phyloP scores from a whole-genome alignment of 305 asterid genomes.

The Stenogyne calaminthoides region DNA sequence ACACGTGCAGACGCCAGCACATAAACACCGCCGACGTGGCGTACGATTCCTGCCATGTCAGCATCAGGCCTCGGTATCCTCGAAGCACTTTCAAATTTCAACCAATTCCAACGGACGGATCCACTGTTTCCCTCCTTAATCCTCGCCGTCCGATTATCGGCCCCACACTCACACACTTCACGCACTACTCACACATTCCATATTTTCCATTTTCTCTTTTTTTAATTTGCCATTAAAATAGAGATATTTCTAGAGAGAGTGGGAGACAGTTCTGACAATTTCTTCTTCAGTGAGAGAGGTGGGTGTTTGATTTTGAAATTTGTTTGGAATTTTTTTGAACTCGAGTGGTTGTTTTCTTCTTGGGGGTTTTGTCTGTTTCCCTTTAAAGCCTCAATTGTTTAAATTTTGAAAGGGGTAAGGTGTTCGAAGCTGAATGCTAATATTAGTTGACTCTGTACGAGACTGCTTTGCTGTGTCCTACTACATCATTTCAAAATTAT shows the following conservation, averaged over 20 bases:
- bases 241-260: slow-evolving; percentile 33
- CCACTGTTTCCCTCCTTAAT: slow-evolving; percentile 37
- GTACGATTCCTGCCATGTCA: slow-evolving; percentile 29
- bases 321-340: slow-evolving; percentile 45
- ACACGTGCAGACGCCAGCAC: slow-evolving; percentile 37
- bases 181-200: neutral
- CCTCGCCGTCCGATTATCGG: slow-evolving; percentile 41
- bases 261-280: slow-evolving; percentile 53
- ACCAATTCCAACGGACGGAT: slow-evolving; percentile 62
- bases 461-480: slow-evolving; percentile 22
- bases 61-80: slow-evolving; percentile 28
- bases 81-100: slow-evolving; percentile 49
- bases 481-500: slow-evolving; percentile 31
- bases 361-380: slow-evolving; percentile 38
- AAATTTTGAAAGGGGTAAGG: slow-evolving; percentile 25
- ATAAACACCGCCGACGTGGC: slow-evolving; percentile 28
- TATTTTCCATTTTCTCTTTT: neutral
- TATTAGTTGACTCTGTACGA: slow-evolving; percentile 24
- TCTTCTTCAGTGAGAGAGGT: slow-evolving; percentile 34
- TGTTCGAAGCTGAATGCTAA: slow-evolving; percentile 33
- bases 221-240: neutral
- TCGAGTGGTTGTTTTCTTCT: slow-evolving; percentile 30
- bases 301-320: slow-evolving; percentile 34
- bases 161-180: slow-evolving; percentile 27
- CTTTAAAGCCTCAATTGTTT: slow-evolving; percentile 28